Evolutionary conservation across 345 rosid species (phyloP).

Genomic region (Salix brachista): DNA sequence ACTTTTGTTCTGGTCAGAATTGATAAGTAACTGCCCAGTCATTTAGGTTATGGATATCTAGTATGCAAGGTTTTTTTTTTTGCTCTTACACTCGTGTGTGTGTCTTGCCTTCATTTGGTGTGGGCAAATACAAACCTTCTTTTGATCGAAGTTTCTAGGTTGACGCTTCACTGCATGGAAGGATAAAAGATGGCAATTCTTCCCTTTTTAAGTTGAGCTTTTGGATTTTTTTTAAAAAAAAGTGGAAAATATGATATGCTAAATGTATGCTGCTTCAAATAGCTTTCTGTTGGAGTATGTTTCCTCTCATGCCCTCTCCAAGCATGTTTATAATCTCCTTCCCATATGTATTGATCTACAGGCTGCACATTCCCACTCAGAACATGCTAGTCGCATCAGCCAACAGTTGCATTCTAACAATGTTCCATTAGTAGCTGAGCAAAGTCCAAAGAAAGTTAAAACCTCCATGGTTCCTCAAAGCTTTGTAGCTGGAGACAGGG

Average conservation of each 20-base stretch:
- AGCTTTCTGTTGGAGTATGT: background rate
- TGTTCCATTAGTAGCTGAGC: conserved; percentile 35
- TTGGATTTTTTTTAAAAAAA: background rate
- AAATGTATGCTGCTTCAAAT: background rate
- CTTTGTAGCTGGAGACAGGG: conserved; percentile 41
- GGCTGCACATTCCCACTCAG: conserved; percentile 56
- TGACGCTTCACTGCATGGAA: too few species aligned
- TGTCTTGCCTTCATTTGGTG: background rate
- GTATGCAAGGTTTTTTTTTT: too few species aligned
- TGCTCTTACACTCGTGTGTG: too few species aligned
- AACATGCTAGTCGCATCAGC: conserved; percentile 44
- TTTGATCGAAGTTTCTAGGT: too few species aligned
- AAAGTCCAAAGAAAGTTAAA: conserved; percentile 43
- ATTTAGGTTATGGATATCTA: too few species aligned
- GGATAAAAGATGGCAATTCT: too few species aligned
- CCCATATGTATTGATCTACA: conserved; percentile 7
- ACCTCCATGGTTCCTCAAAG: conserved; percentile 37
- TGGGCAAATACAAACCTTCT: too few species aligned
- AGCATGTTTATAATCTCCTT: background rate
- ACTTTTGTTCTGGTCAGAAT: too few species aligned
- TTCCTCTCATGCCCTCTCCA: background rate
- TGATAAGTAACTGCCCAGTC: too few species aligned
- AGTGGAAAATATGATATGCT: background rate
- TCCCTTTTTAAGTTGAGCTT: background rate
- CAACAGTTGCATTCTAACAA: conserved; percentile 40